phyloP scores from a whole-genome alignment of 169 alveolate species.

The Cryptosporidium parvum region DNA sequence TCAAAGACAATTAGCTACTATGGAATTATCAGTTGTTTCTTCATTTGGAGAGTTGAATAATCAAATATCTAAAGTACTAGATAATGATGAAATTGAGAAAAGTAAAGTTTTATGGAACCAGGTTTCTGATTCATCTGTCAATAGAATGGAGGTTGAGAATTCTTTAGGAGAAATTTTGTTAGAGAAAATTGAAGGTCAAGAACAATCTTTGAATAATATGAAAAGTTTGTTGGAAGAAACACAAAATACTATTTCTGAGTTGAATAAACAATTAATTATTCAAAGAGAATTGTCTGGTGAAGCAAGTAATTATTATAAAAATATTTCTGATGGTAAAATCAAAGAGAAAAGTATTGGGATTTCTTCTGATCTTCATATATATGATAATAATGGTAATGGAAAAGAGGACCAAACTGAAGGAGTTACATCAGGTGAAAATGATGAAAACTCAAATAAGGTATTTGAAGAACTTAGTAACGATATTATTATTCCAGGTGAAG shows the following conservation, averaged over 20 bases:
- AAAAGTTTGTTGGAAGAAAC: constrained; percentile 53
- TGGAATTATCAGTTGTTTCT: constrained; percentile 51
- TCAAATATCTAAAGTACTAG: constrained; percentile 27
- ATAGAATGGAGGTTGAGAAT: constrained; percentile 69
- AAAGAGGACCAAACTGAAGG: not conserved
- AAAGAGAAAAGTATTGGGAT: not conserved
- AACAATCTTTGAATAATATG: constrained; percentile 55
- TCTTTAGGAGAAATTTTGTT: constrained; percentile 47
- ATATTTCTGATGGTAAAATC: not conserved
- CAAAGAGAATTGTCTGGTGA: constrained; percentile 60
- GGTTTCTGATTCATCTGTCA: constrained; percentile 34
- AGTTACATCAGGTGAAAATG: not conserved
- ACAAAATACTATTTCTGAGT: constrained; percentile 53
- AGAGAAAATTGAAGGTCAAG: constrained; percentile 68
- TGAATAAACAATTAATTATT: constrained; percentile 46
- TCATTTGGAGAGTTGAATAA: constrained; percentile 41
- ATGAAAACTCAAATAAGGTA: constrained; percentile 3
- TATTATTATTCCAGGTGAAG: constrained; percentile 7
- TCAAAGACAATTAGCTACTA: constrained; percentile 71
- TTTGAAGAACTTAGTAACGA: constrained; percentile 58
- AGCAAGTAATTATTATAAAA: not conserved
- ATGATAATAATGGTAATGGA: not conserved
- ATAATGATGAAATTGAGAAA: constrained; percentile 45
- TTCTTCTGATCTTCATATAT: constrained; percentile 4
- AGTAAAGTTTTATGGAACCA: constrained; percentile 29